phyloP scores from a whole-genome alignment of 2,329 filamentous ascomycete species.

The Penicillium sp. region DNA sequence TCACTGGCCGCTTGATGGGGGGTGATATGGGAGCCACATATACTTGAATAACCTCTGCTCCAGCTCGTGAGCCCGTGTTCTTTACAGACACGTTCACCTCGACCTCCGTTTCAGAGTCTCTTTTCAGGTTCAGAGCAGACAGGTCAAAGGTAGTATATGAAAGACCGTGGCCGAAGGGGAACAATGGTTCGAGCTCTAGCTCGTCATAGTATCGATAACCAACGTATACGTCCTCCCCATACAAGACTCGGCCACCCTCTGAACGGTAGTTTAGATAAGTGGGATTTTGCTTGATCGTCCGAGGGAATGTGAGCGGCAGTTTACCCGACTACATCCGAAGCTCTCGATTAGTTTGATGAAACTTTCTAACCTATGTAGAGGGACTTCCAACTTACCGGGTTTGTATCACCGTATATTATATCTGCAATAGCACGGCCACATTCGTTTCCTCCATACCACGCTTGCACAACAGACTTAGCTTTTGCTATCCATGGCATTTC shows the following conservation, averaged over 20 bases:
- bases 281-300: constrained; percentile 64
- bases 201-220: constrained; percentile 79
- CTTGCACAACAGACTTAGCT: constrained; percentile 61
- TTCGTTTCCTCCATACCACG: constrained; percentile 83
- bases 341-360: constrained; percentile 55
- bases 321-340: constrained; percentile 53
- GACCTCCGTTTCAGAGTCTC: not conserved
- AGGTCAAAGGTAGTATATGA: constrained; percentile 69
- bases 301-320: constrained; percentile 69
- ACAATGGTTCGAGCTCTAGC: constrained; percentile 59
- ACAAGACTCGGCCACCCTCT: constrained; percentile 67
- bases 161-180: constrained; percentile 75
- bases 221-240: constrained; percentile 75
- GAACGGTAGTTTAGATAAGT: constrained; percentile 69
- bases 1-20: constrained; percentile 25
- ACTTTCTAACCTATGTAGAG: too few relatives aligned
- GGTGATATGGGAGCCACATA: constrained; percentile 42
- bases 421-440: constrained; percentile 77
- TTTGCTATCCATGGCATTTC: constrained; percentile 44
- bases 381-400: constrained; percentile 44
- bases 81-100: constrained; percentile 20
- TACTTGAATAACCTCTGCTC: constrained; percentile 53
- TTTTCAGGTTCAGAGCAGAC: constrained; percentile 22
- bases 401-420: constrained; percentile 68
- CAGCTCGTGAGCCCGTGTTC: constrained; percentile 53